These are phyloP conservation scores for Aspergillus versicolor DNA, from an alignment of 2,329 filamentous ascomycete genomes.

Conservation along the genomic window DNA sequence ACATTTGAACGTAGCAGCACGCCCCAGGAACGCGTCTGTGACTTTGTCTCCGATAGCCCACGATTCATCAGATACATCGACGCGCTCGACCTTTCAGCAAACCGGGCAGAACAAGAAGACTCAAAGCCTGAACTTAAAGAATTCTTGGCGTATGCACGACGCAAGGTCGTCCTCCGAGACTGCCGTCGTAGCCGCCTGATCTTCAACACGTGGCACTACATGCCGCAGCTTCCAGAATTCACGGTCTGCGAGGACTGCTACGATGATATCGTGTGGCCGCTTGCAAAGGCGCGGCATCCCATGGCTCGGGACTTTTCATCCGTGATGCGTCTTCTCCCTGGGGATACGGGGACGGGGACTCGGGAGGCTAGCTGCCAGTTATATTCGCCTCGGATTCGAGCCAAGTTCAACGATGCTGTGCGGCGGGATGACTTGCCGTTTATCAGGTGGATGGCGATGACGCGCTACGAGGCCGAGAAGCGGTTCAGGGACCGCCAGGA, in stretches of 20 bases:
- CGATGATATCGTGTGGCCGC: constrained; percentile 72
- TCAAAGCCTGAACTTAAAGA: constrained; percentile 54
- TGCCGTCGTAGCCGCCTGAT: constrained; percentile 66
- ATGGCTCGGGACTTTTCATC: constrained; percentile 67
- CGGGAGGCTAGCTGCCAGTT: constrained; percentile 66
- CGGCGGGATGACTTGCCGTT: constrained; percentile 65
- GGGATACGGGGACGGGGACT: constrained; percentile 41
- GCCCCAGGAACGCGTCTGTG: constrained; percentile 60
- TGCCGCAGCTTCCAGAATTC: constrained; percentile 72
- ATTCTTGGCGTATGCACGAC: constrained; percentile 64
- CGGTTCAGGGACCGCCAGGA: constrained; percentile 59
- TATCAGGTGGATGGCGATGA: constrained; percentile 62
- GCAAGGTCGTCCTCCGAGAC: constrained; percentile 58
- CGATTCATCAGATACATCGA: constrained; percentile 60
- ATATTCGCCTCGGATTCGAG: constrained; percentile 76
- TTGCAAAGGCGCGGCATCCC: constrained; percentile 53
- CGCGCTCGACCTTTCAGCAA: constrained; percentile 55
- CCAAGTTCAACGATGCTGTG: constrained; percentile 67
- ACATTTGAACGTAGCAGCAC: constrained; percentile 57
- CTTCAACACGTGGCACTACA: constrained; percentile 72
- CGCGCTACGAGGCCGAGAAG: constrained; percentile 57
- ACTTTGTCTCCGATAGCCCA: constrained; percentile 63
- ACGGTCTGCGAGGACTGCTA: constrained; percentile 88
- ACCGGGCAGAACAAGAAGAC: constrained; percentile 31
- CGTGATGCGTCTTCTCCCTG: constrained; percentile 57